phyloP scores from a whole-genome alignment of 2,329 filamentous ascomycete species.

The Colletotrichum destructivum region DNA sequence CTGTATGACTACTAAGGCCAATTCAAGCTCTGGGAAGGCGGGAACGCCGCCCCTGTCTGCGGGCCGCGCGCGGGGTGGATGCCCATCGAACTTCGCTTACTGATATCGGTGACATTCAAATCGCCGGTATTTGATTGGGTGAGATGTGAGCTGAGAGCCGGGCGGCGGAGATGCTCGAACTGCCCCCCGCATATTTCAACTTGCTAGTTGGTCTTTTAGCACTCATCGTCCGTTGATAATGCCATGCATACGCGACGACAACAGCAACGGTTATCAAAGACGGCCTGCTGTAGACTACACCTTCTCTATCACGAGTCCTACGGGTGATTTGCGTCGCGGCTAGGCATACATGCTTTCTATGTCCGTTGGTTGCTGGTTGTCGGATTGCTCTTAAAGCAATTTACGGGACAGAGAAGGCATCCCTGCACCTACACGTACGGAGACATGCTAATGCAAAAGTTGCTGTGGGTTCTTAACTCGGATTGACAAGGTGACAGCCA shows the following conservation, averaged over 20 bases:
- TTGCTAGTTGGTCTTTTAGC: background rate
- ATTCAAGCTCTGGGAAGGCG: conserved; percentile 2
- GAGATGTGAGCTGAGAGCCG: background rate
- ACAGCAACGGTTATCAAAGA: too few species aligned
- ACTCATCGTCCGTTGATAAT: background rate
- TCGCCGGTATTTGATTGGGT: conserved; percentile 23
- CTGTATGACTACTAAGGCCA: background rate
- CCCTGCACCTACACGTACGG: too few species aligned
- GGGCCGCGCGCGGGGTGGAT: conserved; percentile 15
- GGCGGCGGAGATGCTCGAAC: conserved; percentile 29
- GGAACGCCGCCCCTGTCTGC: background rate
- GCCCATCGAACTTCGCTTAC: conserved; percentile 1
- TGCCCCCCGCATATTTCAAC: background rate
- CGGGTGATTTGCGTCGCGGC: background rate
- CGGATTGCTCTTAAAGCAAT: background rate
- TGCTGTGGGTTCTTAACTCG: background rate
- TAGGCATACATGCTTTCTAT: background rate
- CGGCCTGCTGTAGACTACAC: background rate
- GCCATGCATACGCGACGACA: background rate
- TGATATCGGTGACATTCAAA: conserved; percentile 23
- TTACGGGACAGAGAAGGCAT: background rate
- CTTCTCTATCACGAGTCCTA: background rate
- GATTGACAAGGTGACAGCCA: background rate
- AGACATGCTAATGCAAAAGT: background rate
- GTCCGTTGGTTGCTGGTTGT: background rate